These are phyloP conservation scores for Coemansia javaensis DNA, from an alignment of 192 early-diverging fungal species.

Conservation along the genomic window DNA sequence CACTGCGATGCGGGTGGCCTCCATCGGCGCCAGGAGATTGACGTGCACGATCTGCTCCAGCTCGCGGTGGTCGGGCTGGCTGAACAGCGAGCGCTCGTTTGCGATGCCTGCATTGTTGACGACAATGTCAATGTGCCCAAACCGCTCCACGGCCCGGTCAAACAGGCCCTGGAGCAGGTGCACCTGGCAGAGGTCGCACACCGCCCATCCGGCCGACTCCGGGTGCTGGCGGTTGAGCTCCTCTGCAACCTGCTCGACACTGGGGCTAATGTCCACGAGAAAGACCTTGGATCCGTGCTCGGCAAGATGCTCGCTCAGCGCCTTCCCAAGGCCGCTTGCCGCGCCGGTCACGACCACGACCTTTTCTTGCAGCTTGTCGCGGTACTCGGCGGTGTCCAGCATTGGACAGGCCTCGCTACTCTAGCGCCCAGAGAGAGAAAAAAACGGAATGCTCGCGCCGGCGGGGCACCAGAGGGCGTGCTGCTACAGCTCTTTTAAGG, in stretches of 20 bases:
- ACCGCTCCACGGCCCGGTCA: slow-evolving; percentile 44
- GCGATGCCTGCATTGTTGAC: slow-evolving; percentile 64
- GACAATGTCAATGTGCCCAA: slow-evolving; percentile 56
- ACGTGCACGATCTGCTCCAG: slow-evolving; percentile 59
- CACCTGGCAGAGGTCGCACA: slow-evolving; percentile 48
- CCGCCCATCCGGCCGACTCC: slow-evolving; percentile 11
- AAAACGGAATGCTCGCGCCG: too few relatives aligned
- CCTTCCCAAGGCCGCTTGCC: slow-evolving; percentile 39
- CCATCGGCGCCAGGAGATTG: slow-evolving; percentile 71
- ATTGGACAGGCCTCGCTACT: too few relatives aligned
- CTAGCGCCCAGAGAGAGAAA: too few relatives aligned
- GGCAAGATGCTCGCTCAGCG: slow-evolving; percentile 14
- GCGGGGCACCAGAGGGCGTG: background rate
- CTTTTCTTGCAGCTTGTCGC: slow-evolving; percentile 11
- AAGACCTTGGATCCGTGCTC: slow-evolving; percentile 17
- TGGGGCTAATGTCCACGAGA: slow-evolving; percentile 23
- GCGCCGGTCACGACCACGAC: slow-evolving; percentile 43
- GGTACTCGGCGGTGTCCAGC: slow-evolving; percentile 23
- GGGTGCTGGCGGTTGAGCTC: slow-evolving; percentile 9
- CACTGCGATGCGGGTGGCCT: slow-evolving; percentile 68
- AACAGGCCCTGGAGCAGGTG: slow-evolving; percentile 21
- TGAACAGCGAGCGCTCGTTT: slow-evolving; percentile 46
- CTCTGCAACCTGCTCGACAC: slow-evolving; percentile 10
- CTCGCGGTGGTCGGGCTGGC: slow-evolving; percentile 51
- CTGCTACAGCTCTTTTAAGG: background rate